Percentiles rank a stretch among this genome's conserved stretches.
These are phyloP conservation scores for Coprinellus micaceus DNA, from an alignment of 768 basidiomycete species.

Conservation along the genomic window DNA sequence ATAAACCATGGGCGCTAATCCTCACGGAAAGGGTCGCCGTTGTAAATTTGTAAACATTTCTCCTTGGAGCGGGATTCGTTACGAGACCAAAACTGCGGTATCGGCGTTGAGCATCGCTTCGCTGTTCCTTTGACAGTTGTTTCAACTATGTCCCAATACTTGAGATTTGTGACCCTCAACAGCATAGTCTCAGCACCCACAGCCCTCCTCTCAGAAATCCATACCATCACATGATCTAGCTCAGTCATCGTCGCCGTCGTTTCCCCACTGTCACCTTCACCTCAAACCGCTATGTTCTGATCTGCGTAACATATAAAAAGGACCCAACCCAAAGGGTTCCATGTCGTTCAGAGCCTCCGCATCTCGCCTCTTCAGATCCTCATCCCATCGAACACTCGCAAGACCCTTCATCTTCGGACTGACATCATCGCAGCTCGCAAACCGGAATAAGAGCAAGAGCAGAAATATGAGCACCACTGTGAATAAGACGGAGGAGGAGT, in stretches of 20 bases:
- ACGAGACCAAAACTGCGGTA: too few relatives aligned
- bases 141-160: too few relatives aligned
- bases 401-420: too few relatives aligned
- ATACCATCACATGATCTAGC: constrained; percentile 4
- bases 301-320: neutral
- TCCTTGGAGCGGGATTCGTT: too few relatives aligned
- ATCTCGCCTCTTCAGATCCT: too few relatives aligned
- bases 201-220: neutral
- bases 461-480: constrained; percentile 35
- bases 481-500: constrained; percentile 70
- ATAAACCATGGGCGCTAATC: constrained; percentile 5
- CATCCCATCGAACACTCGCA: too few relatives aligned
- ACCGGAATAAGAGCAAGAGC: neutral
- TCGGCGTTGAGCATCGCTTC: too few relatives aligned
- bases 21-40: too few relatives aligned
- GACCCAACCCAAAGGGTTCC: neutral
- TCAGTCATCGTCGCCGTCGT: constrained; percentile 3
- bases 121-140: too few relatives aligned
- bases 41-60: too few relatives aligned
- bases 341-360: too few relatives aligned
- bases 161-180: too few relatives aligned
- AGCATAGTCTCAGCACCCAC: neutral
- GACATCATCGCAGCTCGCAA: neutral
- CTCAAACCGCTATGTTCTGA: neutral
- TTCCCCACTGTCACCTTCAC: neutral